Conservation (phyloP, 352 stramenopile species). For the Phytophthora podocarpi region DNA sequence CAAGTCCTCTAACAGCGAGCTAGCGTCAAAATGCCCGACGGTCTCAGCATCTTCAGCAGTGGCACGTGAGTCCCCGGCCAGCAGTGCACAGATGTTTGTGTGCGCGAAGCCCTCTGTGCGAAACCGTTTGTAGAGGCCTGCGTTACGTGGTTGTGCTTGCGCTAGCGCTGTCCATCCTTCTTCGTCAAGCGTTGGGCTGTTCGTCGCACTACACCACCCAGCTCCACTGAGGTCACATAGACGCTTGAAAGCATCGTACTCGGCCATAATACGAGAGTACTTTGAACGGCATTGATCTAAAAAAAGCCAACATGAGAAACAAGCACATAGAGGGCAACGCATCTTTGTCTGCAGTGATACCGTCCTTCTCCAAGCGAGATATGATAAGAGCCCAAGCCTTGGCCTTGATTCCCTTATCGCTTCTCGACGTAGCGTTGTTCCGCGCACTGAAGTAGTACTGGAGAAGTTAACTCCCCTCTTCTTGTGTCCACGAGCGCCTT, state of each 20-base stretch:
- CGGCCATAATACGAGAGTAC: neutral
- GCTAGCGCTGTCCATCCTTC: neutral
- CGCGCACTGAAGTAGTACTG: neutral
- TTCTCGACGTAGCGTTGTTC: conserved; percentile 1
- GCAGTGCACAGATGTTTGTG: neutral
- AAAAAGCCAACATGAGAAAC: too few relatives aligned
- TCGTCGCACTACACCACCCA: neutral
- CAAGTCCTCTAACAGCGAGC: neutral
- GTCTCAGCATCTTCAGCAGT: conserved; percentile 5
- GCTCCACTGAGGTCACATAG: neutral
- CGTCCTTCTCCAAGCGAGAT: neutral
- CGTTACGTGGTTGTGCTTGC: neutral
- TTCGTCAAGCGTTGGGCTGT: neutral
- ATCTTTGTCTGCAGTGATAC: conserved; percentile 3
- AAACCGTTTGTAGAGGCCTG: conserved; percentile 8
- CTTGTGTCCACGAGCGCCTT: too few relatives aligned
- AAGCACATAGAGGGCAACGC: too few relatives aligned
- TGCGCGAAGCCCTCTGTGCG: neutral
- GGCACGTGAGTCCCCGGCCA: neutral
- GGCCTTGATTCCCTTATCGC: conserved; percentile 7
- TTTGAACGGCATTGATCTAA: neutral
- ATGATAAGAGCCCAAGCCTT: conserved; percentile 6
- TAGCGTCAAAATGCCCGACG: neutral
- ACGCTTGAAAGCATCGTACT: neutral
- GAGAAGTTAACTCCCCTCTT: too few relatives aligned